Evolutionary conservation across 768 basidiomycete species (phyloP).

Genomic region (Bullera alba): DNA sequence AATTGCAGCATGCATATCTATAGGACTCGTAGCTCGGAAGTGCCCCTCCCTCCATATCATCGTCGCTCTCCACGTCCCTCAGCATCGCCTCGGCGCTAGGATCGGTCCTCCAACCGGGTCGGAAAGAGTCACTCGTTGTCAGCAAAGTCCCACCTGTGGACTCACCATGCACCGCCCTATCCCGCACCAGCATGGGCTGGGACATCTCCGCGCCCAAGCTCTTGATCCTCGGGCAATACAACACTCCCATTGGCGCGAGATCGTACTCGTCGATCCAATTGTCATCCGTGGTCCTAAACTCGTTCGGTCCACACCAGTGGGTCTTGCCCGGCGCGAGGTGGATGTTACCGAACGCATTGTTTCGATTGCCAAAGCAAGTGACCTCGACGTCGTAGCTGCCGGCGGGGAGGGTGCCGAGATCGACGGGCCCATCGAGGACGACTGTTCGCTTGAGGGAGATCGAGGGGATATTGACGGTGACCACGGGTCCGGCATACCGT

Average conservation of each 20-base stretch:
- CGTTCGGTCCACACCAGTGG: constrained; percentile 24
- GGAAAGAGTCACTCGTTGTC: no score
- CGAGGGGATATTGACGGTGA: constrained; percentile 15
- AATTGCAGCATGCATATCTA: no score
- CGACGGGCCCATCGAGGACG: constrained; percentile 16
- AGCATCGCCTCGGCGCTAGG: no score
- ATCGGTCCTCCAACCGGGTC: no score
- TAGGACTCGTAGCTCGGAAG: no score
- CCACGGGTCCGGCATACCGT: constrained; percentile 20
- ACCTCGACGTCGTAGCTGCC: constrained; percentile 20
- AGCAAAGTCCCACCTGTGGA: no score
- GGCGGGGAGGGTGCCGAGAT: constrained; percentile 3
- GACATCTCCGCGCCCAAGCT: constrained; percentile 1
- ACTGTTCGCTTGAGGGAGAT: no score
- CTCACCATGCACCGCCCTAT: no score
- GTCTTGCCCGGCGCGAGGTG: constrained; percentile 26
- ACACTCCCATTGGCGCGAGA: constrained; percentile 19
- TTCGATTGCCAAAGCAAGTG: constrained; percentile 27
- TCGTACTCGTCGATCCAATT: constrained; percentile 34
- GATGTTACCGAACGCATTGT: constrained; percentile 30
- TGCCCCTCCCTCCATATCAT: no score
- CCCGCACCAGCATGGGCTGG: no score
- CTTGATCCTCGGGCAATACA: constrained; percentile 21
- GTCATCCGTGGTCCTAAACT: constrained; percentile 28
- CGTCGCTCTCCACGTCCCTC: no score